Conservation (phyloP, 805 yeast genomes). For the Metahyphopichia silvanorum region DNA sequence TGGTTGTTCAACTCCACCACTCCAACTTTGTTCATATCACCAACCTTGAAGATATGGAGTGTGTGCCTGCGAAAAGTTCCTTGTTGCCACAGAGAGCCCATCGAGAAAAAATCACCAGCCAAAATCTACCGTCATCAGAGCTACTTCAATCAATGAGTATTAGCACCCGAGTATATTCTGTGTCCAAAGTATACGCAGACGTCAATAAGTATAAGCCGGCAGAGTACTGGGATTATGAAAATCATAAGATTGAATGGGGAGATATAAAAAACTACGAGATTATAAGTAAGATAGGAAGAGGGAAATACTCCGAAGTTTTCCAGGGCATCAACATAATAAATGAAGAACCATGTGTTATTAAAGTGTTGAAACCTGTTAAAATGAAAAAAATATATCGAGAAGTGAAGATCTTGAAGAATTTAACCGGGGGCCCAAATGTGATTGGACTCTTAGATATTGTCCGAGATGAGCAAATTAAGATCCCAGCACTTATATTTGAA, state of each 20-base stretch:
- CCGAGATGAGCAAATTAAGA: conserved; percentile 72
- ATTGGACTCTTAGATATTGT: conserved; percentile 77
- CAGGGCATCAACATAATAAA: conserved; percentile 71
- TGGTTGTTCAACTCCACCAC: too few species aligned
- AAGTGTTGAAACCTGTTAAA: conserved; percentile 89
- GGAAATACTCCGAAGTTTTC: conserved; percentile 94
- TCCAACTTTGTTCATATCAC: too few species aligned
- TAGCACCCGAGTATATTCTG: conserved; percentile 22
- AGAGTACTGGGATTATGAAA: conserved; percentile 86
- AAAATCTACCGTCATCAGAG: too few species aligned
- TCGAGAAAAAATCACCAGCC: not conserved
- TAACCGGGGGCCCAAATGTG: conserved; percentile 82
- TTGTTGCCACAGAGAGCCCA: conserved; percentile 2
- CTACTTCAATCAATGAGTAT: conserved; percentile 19
- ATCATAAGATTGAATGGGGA: conserved; percentile 44
- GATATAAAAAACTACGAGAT: conserved; percentile 62
- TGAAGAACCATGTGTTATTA: conserved; percentile 69
- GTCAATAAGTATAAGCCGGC: conserved; percentile 65
- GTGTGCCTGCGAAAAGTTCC: not conserved
- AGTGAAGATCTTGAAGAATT: conserved; percentile 79
- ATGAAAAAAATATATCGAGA: conserved; percentile 89
- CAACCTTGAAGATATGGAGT: too few species aligned
- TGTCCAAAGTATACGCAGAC: conserved; percentile 65
- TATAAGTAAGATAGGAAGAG: conserved; percentile 81
- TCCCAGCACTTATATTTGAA: conserved; percentile 87